Percentiles rank a stretch among this genome's conserved stretches.
Evolutionary conservation across 83 land plant genomes (phyloP).

Genomic region (Larix sibirica): DNA sequence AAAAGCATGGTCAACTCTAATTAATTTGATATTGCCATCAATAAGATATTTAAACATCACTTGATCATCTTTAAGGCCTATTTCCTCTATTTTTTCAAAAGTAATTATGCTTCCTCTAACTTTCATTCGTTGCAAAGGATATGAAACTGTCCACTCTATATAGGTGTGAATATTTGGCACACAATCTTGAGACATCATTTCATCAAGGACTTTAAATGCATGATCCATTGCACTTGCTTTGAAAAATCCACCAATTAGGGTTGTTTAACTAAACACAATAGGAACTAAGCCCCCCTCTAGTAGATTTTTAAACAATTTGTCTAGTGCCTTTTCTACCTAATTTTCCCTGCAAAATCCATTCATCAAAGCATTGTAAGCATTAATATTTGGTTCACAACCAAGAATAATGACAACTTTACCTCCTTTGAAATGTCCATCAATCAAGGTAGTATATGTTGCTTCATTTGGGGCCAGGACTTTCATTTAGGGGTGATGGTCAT

Average conservation of each 20-base stretch:
- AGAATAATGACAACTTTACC: conserved; percentile 52
- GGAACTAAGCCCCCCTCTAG: too few species aligned
- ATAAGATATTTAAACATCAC: conserved; percentile 56
- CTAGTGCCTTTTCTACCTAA: conserved; percentile 44
- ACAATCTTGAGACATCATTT: conserved; percentile 43
- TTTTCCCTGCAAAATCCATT: conserved; percentile 45
- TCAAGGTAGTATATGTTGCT: too few species aligned
- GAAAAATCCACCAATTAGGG: conserved; percentile 55
- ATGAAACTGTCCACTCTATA: conserved; percentile 50
- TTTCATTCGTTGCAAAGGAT: conserved; percentile 58
- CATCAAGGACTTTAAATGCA: conserved; percentile 54
- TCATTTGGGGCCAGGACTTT: too few species aligned
- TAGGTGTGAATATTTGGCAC: conserved; percentile 62
- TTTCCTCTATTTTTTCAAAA: conserved; percentile 52
- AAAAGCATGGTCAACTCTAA: conserved; percentile 49
- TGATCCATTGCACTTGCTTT: conserved; percentile 36
- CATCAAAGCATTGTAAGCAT: conserved; percentile 56
- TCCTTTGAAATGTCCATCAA: conserved; percentile 62
- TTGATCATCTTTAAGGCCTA: conserved; percentile 57
- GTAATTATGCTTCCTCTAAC: conserved; percentile 47
- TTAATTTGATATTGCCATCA: conserved; percentile 47
- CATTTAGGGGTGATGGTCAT: too few species aligned
- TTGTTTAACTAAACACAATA: conserved; percentile 54
- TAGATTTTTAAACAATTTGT: conserved; percentile 18
- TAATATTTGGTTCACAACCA: conserved; percentile 43